These are phyloP conservation scores for Linum tenue DNA, from an alignment of 345 rosid species.

Conservation along the genomic window DNA sequence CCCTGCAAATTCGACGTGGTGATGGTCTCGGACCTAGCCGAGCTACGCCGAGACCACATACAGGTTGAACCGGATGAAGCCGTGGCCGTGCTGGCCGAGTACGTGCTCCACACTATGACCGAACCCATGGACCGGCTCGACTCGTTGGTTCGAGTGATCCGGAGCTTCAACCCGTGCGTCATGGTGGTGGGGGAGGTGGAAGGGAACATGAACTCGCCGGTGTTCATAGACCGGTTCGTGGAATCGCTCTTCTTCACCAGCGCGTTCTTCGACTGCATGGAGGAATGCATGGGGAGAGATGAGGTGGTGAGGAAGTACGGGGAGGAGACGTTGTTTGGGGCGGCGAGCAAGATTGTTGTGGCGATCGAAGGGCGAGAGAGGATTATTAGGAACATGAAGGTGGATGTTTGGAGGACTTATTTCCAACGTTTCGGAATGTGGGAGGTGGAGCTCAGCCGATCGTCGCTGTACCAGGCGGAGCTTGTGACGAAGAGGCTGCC, in stretches of 20 bases:
- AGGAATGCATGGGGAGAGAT: constrained; percentile 9
- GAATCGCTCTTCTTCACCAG: neutral
- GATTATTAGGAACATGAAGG: constrained; percentile 27
- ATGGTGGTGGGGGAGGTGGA: constrained; percentile 2
- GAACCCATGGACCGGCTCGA: neutral
- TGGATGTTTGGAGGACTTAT: constrained; percentile 41
- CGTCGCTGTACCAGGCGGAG: constrained; percentile 26
- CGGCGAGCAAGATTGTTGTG: constrained; percentile 22
- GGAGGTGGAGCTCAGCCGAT: constrained; percentile 31
- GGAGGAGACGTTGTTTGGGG: constrained; percentile 10
- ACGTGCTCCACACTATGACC: neutral
- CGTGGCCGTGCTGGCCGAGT: neutral
- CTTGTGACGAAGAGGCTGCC: constrained; percentile 20
- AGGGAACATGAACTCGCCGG: neutral
- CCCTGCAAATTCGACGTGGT: neutral
- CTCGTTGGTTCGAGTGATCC: neutral
- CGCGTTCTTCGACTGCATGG: neutral
- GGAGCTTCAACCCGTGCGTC: constrained; percentile 1
- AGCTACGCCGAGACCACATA: neutral
- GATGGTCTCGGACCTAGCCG: neutral
- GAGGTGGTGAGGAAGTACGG: neutral
- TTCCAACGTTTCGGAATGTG: constrained; percentile 30
- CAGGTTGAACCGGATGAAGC: neutral
- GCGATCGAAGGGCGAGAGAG: constrained; percentile 35
- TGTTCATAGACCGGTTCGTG: neutral